A percentile compares a stretch with the other conserved stretches of the same genome.
Evolutionary conservation across 441 rosid genomes (phyloP).

Genomic region (Rhodomyrtus psidioides): DNA sequence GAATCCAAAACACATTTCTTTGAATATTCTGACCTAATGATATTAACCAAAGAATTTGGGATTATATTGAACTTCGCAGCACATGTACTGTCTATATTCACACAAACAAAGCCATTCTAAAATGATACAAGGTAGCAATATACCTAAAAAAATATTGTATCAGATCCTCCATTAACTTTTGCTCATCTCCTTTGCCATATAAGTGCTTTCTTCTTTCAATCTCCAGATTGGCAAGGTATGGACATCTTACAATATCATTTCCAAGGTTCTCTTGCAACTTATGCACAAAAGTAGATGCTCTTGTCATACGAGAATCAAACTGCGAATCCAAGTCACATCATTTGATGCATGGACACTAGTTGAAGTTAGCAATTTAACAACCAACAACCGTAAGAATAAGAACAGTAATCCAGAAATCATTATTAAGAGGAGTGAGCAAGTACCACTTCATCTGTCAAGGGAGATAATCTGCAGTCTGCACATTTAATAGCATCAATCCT

Average conservation of each 20-base stretch:
- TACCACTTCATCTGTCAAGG: slow-evolving; percentile 79
- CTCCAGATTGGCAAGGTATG: slow-evolving; percentile 76
- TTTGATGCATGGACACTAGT: slow-evolving; percentile 5
- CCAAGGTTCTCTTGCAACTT: slow-evolving; percentile 51
- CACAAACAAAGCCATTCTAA: neutral
- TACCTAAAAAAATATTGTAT: slow-evolving; percentile 70
- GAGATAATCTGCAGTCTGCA: slow-evolving; percentile 51
- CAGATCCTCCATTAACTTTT: slow-evolving; percentile 53
- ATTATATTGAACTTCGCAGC: neutral
- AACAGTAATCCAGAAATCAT: neutral
- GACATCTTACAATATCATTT: slow-evolving; percentile 53
- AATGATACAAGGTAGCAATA: neutral
- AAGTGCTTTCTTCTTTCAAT: slow-evolving; percentile 77
- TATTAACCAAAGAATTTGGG: neutral
- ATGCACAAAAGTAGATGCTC: slow-evolving; percentile 55
- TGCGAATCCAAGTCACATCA: slow-evolving; percentile 28
- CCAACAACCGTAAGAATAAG: neutral
- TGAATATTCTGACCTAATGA: neutral
- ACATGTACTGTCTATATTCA: neutral
- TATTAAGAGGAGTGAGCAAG: slow-evolving; percentile 8
- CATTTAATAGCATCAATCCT: slow-evolving; percentile 37
- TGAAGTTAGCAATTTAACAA: neutral
- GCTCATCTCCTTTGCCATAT: slow-evolving; percentile 57
- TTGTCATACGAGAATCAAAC: slow-evolving; percentile 75
- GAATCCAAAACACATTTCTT: neutral